Conservation (phyloP, 208 protist species). For the Naegleria fowleri region DNA sequence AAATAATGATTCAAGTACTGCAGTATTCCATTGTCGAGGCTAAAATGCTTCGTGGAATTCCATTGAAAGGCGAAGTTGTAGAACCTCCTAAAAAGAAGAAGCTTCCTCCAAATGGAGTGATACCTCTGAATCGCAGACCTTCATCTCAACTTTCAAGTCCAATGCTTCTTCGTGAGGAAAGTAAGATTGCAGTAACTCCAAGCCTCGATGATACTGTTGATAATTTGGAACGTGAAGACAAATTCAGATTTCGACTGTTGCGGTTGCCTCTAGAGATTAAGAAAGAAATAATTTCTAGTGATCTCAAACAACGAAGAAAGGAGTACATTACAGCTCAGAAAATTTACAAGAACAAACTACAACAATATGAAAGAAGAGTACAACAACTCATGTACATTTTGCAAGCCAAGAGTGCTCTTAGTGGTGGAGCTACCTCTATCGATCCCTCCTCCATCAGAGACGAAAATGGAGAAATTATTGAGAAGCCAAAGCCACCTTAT, state of each 20-base stretch:
- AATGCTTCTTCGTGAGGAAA: neutral
- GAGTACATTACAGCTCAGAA: neutral
- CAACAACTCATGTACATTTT: neutral
- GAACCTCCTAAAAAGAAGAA: neutral
- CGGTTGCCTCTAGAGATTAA: neutral
- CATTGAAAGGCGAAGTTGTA: neutral
- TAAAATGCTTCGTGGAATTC: neutral
- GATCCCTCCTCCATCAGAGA: neutral
- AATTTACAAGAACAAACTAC: neutral
- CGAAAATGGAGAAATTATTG: constrained; percentile 15
- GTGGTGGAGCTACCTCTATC: neutral
- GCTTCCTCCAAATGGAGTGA: neutral
- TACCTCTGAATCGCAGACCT: neutral
- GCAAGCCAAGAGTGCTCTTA: neutral
- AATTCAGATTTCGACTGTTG: neutral
- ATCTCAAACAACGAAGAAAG: neutral
- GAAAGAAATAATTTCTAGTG: neutral
- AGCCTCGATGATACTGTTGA: neutral
- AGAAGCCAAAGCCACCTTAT: neutral
- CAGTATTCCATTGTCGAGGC: constrained; percentile 16
- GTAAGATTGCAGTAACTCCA: neutral
- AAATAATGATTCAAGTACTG: neutral
- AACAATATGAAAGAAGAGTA: neutral
- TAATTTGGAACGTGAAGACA: neutral
- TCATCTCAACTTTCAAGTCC: neutral